These are phyloP conservation scores for Epichloe aotearoae DNA, from an alignment of 2,329 filamentous ascomycete genomes.

Conservation along the genomic window DNA sequence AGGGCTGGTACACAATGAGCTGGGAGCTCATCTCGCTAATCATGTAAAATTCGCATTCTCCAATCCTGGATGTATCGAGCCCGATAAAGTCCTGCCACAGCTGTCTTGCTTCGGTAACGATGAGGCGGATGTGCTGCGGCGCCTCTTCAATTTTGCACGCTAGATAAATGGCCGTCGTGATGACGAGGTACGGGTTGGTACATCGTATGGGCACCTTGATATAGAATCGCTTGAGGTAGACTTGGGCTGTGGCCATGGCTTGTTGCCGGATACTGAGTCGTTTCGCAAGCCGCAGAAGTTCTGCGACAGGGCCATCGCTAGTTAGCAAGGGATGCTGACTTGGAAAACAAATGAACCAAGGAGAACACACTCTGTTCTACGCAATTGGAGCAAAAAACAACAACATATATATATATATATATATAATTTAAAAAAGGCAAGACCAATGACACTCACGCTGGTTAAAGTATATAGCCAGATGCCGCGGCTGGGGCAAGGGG, in stretches of 20 bases:
- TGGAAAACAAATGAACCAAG: background rate
- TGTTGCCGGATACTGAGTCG: slow-evolving; percentile 79
- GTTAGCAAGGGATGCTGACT: background rate
- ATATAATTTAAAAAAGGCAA: no score
- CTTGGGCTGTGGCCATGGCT: slow-evolving; percentile 81
- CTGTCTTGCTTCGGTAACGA: slow-evolving; percentile 73
- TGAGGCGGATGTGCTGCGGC: slow-evolving; percentile 86
- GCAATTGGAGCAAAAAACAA: background rate
- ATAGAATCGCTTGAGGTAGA: slow-evolving; percentile 93
- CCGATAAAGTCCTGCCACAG: slow-evolving; percentile 71
- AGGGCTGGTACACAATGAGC: slow-evolving; percentile 82
- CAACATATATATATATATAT: no score
- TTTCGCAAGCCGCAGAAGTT: slow-evolving; percentile 71
- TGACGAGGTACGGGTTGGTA: slow-evolving; percentile 85
- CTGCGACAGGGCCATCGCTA: slow-evolving; percentile 26
- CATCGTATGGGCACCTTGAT: slow-evolving; percentile 78
- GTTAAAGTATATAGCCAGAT: slow-evolving; percentile 85
- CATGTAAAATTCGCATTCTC: slow-evolving; percentile 86
- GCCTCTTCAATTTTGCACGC: slow-evolving; percentile 98
- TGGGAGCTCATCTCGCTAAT: slow-evolving; percentile 87
- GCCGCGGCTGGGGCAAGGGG: slow-evolving; percentile 66
- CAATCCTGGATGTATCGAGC: slow-evolving; percentile 69
- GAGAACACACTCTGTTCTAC: no score
- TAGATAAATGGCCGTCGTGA: slow-evolving; percentile 87
- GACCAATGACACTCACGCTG: slow-evolving; percentile 46